Percentiles rank a stretch among this genome's conserved stretches.
These are phyloP conservation scores for Boechera retrofracta DNA, from an alignment of 345 rosid genomes.

Conservation along the genomic window DNA sequence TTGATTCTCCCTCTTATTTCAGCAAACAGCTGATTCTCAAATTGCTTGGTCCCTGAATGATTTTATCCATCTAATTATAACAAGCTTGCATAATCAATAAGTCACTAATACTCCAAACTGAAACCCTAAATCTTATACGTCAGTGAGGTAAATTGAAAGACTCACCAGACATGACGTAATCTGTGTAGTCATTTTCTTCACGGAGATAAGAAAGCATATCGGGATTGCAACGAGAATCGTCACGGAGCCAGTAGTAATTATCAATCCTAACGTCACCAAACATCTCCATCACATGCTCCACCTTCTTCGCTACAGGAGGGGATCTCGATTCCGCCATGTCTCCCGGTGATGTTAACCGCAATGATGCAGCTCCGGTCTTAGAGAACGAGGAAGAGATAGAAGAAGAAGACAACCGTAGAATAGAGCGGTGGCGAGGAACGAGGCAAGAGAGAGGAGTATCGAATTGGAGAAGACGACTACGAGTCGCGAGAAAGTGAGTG, in stretches of 20 bases:
- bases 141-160: not conserved
- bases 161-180: constrained; percentile 65
- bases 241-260: constrained; percentile 94
- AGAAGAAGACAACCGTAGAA: constrained; percentile 13
- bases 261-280: constrained; percentile 82
- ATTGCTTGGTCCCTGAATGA: constrained; percentile 63
- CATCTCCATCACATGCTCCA: constrained; percentile 75
- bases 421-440: constrained; percentile 14
- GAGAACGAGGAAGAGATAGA: constrained; percentile 14
- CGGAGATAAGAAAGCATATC: constrained; percentile 66
- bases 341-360: constrained; percentile 5
- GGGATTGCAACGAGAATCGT: constrained; percentile 78
- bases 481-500: constrained; percentile 20
- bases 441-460: constrained; percentile 34
- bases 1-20: constrained; percentile 84
- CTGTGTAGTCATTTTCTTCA: constrained; percentile 72
- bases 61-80: not conserved
- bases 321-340: constrained; percentile 43
- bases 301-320: constrained; percentile 83
- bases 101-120: not conserved
- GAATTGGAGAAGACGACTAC: constrained; percentile 11
- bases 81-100: constrained; percentile 8
- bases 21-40: constrained; percentile 66
- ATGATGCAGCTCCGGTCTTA: constrained; percentile 10
- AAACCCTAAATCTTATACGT: not conserved